A percentile compares a stretch with the other conserved stretches of the same genome.
Evolutionary conservation across 768 basidiomycete species (phyloP).

Genomic region (Tylopilus cervinicoccineus): DNA sequence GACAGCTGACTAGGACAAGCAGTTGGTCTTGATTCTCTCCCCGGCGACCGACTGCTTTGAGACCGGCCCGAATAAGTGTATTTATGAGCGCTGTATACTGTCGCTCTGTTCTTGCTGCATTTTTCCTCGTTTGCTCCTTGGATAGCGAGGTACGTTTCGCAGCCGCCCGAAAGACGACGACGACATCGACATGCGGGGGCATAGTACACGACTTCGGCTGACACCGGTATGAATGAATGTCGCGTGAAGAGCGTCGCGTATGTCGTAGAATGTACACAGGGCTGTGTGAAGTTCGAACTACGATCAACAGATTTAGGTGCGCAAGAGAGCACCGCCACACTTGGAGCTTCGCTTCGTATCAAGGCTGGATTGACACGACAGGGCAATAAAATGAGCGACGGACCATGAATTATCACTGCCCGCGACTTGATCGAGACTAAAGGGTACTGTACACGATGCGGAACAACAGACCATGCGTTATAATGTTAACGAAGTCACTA

Average conservation of each 20-base stretch:
- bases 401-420: not conserved
- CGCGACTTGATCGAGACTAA: not conserved
- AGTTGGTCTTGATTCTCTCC: slow-evolving; percentile 77
- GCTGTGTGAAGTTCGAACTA: not conserved
- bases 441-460: slow-evolving; percentile 4
- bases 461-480: slow-evolving; percentile 3
- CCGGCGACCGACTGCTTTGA: slow-evolving; percentile 68
- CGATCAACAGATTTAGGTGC: not conserved
- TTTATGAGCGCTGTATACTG: slow-evolving; percentile 67
- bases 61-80: slow-evolving; percentile 55
- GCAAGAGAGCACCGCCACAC: too few species aligned
- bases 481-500: slow-evolving; percentile 16
- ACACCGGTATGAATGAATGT: not conserved
- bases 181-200: slow-evolving; percentile 65
- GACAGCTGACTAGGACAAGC: slow-evolving; percentile 72
- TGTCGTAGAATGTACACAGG: not conserved
- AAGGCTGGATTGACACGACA: too few species aligned
- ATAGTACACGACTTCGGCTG: slow-evolving; percentile 19
- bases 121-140: slow-evolving; percentile 59
- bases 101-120: slow-evolving; percentile 58
- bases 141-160: slow-evolving; percentile 38
- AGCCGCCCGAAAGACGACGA: slow-evolving; percentile 64
- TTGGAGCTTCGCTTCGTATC: too few species aligned
- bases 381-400: too few species aligned
- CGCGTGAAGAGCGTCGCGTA: slow-evolving; percentile 1